Conservation (phyloP, 345 rosid species). For the Pugionium cornutum region DNA sequence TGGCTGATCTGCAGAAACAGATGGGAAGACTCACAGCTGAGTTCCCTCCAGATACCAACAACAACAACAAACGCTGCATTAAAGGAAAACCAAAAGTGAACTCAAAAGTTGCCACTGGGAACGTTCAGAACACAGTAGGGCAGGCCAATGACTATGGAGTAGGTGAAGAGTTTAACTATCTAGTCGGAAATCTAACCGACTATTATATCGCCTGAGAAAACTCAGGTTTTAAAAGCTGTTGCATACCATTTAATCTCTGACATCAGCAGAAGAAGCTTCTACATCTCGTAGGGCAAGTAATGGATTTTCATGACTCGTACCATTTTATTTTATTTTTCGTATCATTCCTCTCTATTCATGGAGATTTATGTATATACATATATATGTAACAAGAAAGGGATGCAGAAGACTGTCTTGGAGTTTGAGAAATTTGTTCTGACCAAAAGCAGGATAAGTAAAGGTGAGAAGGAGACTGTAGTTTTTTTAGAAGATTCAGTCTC, state of each 20-base stretch:
- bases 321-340: neutral
- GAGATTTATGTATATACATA: conserved; percentile 36
- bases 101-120: conserved; percentile 45
- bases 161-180: conserved; percentile 64
- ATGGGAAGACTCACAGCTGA: conserved; percentile 93
- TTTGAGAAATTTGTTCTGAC: conserved; percentile 34
- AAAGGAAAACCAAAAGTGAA: conserved; percentile 67
- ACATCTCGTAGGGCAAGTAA: conserved; percentile 27
- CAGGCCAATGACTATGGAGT: conserved; percentile 62
- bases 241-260: conserved; percentile 28
- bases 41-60: conserved; percentile 59
- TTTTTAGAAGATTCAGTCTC: conserved; percentile 28
- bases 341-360: conserved; percentile 20
- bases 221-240: conserved; percentile 20
- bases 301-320: conserved; percentile 26
- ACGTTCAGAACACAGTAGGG: conserved; percentile 46
- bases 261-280: conserved; percentile 31
- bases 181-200: conserved; percentile 60
- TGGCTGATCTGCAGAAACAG: conserved; percentile 91
- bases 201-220: conserved; percentile 51
- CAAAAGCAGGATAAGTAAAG: neutral
- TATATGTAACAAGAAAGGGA: conserved; percentile 26
- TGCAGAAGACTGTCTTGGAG: conserved; percentile 31
- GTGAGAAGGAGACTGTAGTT: conserved; percentile 20
- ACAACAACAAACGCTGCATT: conserved; percentile 61